These are phyloP conservation scores for Colletotrichum lupini DNA, from an alignment of 2,329 filamentous ascomycete species.

Conservation along the genomic window DNA sequence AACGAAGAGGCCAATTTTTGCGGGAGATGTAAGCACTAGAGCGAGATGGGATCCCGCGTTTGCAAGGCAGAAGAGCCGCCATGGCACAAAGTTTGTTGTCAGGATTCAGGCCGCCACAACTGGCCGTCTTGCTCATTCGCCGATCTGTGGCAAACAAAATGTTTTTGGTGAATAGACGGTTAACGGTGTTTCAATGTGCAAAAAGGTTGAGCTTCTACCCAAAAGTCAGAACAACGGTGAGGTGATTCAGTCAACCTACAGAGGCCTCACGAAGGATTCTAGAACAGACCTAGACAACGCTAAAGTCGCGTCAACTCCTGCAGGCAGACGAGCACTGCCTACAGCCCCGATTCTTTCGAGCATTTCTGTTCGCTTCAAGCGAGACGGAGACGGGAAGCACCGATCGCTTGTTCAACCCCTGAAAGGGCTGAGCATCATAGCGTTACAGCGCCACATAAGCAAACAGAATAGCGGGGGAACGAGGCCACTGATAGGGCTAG, in stretches of 20 bases:
- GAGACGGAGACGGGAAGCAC: background rate
- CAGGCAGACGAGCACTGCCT: background rate
- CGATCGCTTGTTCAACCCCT: background rate
- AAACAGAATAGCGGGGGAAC: background rate
- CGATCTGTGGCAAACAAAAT: background rate
- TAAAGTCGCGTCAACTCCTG: background rate
- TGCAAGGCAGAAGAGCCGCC: constrained; percentile 12
- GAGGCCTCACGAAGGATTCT: constrained; percentile 16
- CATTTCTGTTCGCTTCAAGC: background rate
- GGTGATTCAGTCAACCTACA: background rate
- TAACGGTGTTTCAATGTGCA: background rate
- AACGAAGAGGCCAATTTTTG: background rate
- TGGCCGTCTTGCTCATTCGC: constrained; percentile 16
- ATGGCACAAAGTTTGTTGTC: background rate
- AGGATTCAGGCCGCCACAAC: constrained; percentile 1
- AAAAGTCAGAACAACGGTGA: background rate
- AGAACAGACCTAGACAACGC: background rate
- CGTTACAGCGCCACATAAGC: background rate
- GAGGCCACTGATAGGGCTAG: background rate
- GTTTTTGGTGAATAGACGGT: background rate
- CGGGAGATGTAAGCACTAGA: constrained; percentile 15
- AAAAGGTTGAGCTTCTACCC: background rate
- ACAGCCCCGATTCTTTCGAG: background rate
- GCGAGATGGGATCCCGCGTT: background rate
- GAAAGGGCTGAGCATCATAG: constrained; percentile 3